These are phyloP conservation scores for Globisporangium iwayamae DNA, from an alignment of 352 stramenopile genomes.

Conservation along the genomic window DNA sequence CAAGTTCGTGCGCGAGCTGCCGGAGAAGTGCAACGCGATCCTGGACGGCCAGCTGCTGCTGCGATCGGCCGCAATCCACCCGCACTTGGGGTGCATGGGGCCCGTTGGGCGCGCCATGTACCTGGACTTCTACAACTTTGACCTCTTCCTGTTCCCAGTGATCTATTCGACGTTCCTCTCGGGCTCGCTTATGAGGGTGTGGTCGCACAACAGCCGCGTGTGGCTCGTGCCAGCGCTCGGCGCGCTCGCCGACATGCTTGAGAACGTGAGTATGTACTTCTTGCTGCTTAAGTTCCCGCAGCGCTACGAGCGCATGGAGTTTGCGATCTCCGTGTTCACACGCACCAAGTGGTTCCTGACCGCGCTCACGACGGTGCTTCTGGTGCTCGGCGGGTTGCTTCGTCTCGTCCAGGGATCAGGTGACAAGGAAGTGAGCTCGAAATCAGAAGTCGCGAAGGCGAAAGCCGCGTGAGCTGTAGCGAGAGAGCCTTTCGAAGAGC, in stretches of 20 bases:
- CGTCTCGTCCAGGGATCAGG: neutral
- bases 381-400: slow-evolving; percentile 18
- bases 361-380: slow-evolving; percentile 18
- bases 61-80: slow-evolving; percentile 19
- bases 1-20: slow-evolving; percentile 29
- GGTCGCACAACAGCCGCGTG: slow-evolving; percentile 20
- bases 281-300: slow-evolving; percentile 36
- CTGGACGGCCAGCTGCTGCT: slow-evolving; percentile 39
- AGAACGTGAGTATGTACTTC: slow-evolving; percentile 43
- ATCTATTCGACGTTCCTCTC: slow-evolving; percentile 34
- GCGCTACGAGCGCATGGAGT: slow-evolving; percentile 24
- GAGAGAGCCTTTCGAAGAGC: neutral
- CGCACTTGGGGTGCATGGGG: slow-evolving; percentile 39
- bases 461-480: neutral
- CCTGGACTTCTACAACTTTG: slow-evolving; percentile 40
- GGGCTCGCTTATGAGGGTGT: slow-evolving; percentile 28
- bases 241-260: slow-evolving; percentile 31
- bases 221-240: slow-evolving; percentile 25
- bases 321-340: slow-evolving; percentile 27
- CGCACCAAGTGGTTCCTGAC: slow-evolving; percentile 36
- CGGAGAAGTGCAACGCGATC: slow-evolving; percentile 30
- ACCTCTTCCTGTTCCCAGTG: slow-evolving; percentile 46
- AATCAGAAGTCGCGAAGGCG: neutral
- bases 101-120: slow-evolving; percentile 29
- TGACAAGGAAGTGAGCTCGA: neutral